These are phyloP conservation scores for Ceriops tagal DNA, from an alignment of 345 rosid genomes.

Conservation along the genomic window DNA sequence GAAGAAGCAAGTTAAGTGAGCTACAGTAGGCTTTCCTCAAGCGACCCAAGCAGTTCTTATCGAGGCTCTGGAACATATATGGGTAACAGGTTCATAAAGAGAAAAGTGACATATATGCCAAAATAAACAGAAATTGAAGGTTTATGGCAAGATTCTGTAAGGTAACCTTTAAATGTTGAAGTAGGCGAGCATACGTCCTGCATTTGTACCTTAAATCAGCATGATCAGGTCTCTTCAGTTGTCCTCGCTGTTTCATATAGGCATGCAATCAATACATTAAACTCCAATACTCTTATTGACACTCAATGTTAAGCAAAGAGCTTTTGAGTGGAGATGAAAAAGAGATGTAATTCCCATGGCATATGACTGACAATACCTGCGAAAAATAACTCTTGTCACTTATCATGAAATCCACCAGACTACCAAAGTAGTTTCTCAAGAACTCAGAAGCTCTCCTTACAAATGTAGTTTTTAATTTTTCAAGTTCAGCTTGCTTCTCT, in stretches of 20 bases:
- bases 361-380: slow-evolving; percentile 51
- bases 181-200: slow-evolving; percentile 98
- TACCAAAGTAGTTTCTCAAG: slow-evolving; percentile 89
- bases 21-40: slow-evolving; percentile 96
- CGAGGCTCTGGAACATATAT: slow-evolving; percentile 64
- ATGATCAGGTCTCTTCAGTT: slow-evolving; percentile 98
- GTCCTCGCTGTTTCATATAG: slow-evolving; percentile 72
- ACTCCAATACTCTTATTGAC: slow-evolving; percentile 10
- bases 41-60: slow-evolving; percentile 78
- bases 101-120: not conserved
- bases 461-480: slow-evolving; percentile 71
- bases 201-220: slow-evolving; percentile 98
- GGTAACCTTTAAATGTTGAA: slow-evolving; percentile 89
- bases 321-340: not conserved
- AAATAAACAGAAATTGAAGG: slow-evolving; percentile 11
- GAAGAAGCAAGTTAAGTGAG: slow-evolving; percentile 95
- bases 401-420: slow-evolving; percentile 98
- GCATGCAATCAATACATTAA: slow-evolving; percentile 16
- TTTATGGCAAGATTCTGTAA: slow-evolving; percentile 6
- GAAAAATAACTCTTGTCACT: slow-evolving; percentile 98
- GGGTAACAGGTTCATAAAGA: slow-evolving; percentile 18
- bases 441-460: slow-evolving; percentile 93
- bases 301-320: slow-evolving; percentile 8
- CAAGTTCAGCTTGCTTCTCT: slow-evolving; percentile 85
- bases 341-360: too few species aligned